phyloP scores from a whole-genome alignment of 352 stramenopile genomes.

The Pythium monospermum region DNA sequence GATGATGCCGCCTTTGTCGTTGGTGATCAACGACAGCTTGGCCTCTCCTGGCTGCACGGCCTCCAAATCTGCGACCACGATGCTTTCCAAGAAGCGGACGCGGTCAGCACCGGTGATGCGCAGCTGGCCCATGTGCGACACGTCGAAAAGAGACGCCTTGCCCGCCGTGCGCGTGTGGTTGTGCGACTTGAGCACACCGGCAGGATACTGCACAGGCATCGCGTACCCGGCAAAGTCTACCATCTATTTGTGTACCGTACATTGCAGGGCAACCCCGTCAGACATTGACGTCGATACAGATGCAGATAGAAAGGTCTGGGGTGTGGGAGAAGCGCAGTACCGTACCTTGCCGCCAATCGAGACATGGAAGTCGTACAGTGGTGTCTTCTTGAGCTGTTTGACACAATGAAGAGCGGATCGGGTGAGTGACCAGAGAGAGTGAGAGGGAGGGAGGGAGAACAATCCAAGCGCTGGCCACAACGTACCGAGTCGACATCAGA shows the following conservation, averaged over 20 bases:
- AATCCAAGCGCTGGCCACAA: not conserved
- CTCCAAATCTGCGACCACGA: conserved; percentile 94
- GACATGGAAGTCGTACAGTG: conserved; percentile 74
- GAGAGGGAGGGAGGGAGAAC: no score
- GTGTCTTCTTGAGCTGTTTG: conserved; percentile 77
- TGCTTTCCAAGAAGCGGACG: conserved; percentile 93
- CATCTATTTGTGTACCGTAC: conserved; percentile 48
- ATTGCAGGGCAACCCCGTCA: not conserved
- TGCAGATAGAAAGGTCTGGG: no score
- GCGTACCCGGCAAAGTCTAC: conserved; percentile 96
- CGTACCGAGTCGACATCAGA: conserved; percentile 16
- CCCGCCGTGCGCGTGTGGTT: conserved; percentile 64
- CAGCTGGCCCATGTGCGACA: conserved; percentile 98
- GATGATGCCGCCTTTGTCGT: conserved; percentile 95
- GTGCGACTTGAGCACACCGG: conserved; percentile 95
- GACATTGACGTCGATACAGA: no score
- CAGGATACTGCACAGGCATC: conserved; percentile 96
- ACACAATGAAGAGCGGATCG: not conserved
- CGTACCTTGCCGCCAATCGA: conserved; percentile 60
- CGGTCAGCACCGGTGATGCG: conserved; percentile 92
- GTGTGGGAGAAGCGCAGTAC: no score
- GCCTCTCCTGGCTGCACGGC: conserved; percentile 82
- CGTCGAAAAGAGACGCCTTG: conserved; percentile 95
- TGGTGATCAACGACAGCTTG: conserved; percentile 95
- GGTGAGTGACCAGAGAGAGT: no score